phyloP scores from a whole-genome alignment of 306 rosid species.

The Pterocarpus macrocarpus region DNA sequence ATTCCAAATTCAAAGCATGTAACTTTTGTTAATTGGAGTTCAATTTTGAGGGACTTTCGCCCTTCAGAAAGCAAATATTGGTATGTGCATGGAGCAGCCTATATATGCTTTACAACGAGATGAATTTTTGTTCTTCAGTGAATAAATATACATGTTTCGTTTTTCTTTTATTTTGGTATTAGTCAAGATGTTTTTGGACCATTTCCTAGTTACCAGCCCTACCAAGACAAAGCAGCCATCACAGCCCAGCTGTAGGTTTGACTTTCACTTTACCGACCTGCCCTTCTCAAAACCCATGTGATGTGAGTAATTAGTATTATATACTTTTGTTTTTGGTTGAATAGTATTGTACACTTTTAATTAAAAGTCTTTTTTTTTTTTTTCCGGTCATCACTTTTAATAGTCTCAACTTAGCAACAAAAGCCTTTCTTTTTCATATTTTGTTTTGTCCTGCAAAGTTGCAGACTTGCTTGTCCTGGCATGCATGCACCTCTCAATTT shows the following conservation, averaged over 20 bases:
- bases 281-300: background rate
- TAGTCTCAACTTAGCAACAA: background rate
- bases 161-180: no score
- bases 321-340: background rate
- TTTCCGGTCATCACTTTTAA: no score
- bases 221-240: background rate
- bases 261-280: conserved; percentile 2
- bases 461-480: no score
- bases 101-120: background rate
- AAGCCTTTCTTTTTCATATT: background rate
- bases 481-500: background rate
- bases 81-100: conserved; percentile 32
- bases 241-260: background rate
- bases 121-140: background rate
- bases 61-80: background rate
- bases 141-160: no score
- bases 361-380: background rate
- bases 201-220: background rate
- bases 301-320: background rate
- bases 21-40: background rate
- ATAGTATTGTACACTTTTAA: no score
- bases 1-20: background rate
- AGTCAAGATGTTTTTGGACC: background rate
- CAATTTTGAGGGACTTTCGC: conserved; percentile 3
- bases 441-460: background rate